Conservation (phyloP, 345 rosid species). For the Eutrema yunnanense region DNA sequence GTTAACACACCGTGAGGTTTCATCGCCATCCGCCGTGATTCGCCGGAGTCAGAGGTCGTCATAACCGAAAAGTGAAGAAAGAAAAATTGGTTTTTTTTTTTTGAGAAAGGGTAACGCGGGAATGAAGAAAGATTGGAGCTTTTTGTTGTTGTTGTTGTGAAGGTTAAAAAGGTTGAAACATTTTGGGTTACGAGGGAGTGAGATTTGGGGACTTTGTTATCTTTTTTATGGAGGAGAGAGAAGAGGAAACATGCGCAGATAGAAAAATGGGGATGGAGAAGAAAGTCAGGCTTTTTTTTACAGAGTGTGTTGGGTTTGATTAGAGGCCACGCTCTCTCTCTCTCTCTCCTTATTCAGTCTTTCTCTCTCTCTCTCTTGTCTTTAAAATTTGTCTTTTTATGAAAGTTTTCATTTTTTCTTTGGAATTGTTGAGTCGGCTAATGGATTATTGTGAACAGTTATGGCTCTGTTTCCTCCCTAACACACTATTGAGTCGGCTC, state of each 20-base stretch:
- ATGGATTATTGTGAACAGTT: constrained; percentile 25
- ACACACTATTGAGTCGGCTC: constrained; percentile 21
- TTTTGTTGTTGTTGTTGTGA: background rate
- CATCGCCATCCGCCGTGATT: constrained; percentile 28
- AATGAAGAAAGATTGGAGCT: background rate
- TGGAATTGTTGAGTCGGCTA: constrained; percentile 29
- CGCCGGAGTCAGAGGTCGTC: constrained; percentile 46
- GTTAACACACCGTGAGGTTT: constrained; percentile 29
- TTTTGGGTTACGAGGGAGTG: constrained; percentile 1
- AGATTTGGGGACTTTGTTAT: constrained; percentile 2
- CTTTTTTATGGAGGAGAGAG: constrained; percentile 18
- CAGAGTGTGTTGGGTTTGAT: constrained; percentile 30
- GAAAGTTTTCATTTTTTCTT: background rate
- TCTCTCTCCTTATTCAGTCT: background rate
- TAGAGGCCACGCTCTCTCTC: constrained; percentile 22
- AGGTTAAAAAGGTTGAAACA: constrained; percentile 5
- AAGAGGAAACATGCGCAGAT: constrained; percentile 22
- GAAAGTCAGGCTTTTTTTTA: constrained; percentile 23
- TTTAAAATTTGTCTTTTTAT: constrained; percentile 14
- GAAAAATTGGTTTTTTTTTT: background rate
- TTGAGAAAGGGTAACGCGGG: background rate
- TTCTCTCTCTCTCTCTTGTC: constrained; percentile 5
- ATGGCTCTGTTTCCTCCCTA: constrained; percentile 5
- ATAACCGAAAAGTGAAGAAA: background rate
- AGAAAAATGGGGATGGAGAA: constrained; percentile 24